Evolutionary conservation across 352 stramenopile genomes (phyloP), one percentile per base, ranked within the genome.

Genomic region (Thraustochytrium striatum): DNA sequence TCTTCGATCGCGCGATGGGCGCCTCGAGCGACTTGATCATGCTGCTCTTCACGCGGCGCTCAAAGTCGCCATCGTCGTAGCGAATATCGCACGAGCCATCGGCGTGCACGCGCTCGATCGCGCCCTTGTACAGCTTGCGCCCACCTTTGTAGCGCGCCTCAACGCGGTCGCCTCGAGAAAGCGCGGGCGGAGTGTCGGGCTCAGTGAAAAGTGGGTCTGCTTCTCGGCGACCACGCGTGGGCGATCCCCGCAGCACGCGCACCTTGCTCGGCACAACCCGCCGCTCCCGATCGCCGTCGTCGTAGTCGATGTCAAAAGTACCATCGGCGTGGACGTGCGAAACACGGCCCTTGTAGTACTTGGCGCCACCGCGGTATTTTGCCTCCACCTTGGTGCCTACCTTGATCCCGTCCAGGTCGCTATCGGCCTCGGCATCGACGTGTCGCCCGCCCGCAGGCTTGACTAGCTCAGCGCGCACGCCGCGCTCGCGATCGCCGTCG

Each of bases 1-100:
- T 50, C 11, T 61, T 3, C 5, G 5, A 21, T 61, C 19, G 2
- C 25, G 28, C 35, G 13, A 52, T 38, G 8, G 30, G 28, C 25
- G 13, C 19, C 8, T 73, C 43, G 7, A 75, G 9, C 21, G 28
- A 16, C 68, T 65, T 80, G 82, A 90, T 90, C 0, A 81, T 79
- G 8, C 87, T 83, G 32, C 21, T 61, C 2, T 70, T 39, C 0
- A 91, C 85, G 81, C 84, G 73, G 21, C 69, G 87, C 57, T 91
- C 87, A 50, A 87, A 87, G 47, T 92, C 88, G 21, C 89, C 89
- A 59, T 94, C 89, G 36, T 93, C 87, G 79, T 92, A 93, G 50
- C 89, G 81, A 69, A 87, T 86, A 68, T 92, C 86, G 55, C 90
- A 94, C 0, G 86, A 91, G 0, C 88, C 88, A 70, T 93, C 89